Conservation (phyloP, 257 asterid genomes). For the Jasminum sambac region DNA sequence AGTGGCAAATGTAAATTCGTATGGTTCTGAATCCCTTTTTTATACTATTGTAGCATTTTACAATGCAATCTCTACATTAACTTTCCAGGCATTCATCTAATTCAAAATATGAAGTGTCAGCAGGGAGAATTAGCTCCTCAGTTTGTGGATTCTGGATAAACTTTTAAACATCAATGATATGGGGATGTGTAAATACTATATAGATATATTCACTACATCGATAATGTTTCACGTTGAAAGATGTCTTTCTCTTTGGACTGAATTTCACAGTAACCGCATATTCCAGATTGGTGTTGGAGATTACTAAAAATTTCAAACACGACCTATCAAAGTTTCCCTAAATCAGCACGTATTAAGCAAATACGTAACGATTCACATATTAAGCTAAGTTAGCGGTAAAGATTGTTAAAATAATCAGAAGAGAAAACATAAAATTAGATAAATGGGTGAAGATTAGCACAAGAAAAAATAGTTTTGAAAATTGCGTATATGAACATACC, state of each 20-base stretch:
- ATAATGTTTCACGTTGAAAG: neutral
- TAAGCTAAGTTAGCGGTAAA: neutral
- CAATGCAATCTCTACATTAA: neutral
- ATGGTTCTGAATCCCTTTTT: too few species aligned
- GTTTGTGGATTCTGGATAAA: neutral
- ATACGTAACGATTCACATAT: conserved; percentile 2
- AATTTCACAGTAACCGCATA: conserved; percentile 4
- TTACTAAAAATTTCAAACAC: conserved; percentile 2
- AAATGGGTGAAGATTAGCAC: neutral
- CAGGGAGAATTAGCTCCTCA: conserved; percentile 8
- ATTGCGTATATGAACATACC: conserved; percentile 37
- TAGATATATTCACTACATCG: neutral
- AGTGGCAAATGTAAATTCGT: neutral
- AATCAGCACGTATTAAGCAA: neutral
- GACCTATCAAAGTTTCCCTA: neutral
- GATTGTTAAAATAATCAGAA: neutral
- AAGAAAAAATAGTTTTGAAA: neutral
- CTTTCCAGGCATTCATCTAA: neutral
- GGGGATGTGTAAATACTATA: neutral
- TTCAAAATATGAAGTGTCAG: neutral
- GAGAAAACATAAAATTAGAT: neutral
- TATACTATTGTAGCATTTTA: neutral
- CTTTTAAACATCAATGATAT: neutral
- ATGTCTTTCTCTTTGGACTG: neutral
- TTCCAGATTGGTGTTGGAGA: conserved; percentile 3